Percentiles rank a stretch among this genome's conserved stretches.
phyloP scores from a whole-genome alignment of 768 basidiomycete genomes.

The Tricholoma matsutake region DNA sequence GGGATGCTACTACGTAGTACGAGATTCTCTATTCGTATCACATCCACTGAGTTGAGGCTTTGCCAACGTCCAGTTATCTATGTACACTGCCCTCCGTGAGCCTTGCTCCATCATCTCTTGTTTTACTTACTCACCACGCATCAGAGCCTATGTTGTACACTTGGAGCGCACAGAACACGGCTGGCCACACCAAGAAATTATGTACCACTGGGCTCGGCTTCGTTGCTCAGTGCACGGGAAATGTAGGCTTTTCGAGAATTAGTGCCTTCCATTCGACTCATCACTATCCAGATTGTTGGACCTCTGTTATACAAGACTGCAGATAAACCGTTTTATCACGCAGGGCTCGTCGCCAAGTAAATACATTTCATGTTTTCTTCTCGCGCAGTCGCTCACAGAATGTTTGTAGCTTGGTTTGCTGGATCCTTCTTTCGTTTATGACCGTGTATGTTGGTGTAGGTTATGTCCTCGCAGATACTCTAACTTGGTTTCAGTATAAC shows the following conservation, averaged over 20 bases:
- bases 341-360: slow-evolving; percentile 37
- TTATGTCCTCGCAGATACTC: neutral
- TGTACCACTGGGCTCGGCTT: slow-evolving; percentile 42
- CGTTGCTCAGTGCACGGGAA: slow-evolving; percentile 44
- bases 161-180: slow-evolving; percentile 40
- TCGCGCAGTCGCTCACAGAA: neutral
- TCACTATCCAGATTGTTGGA: slow-evolving; percentile 28
- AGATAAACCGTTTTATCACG: slow-evolving; percentile 37
- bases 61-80: slow-evolving; percentile 24
- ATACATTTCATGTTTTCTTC: neutral
- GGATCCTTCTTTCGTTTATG: slow-evolving; percentile 32
- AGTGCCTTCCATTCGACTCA: neutral
- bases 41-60: neutral
- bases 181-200: slow-evolving; percentile 41
- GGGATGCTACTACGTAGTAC: slow-evolving; percentile 39
- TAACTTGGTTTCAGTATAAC: slow-evolving; percentile 24
- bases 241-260: slow-evolving; percentile 23
- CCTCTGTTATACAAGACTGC: slow-evolving; percentile 35
- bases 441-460: slow-evolving; percentile 26
- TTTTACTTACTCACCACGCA: neutral
- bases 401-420: slow-evolving; percentile 34
- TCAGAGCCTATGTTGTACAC: slow-evolving; percentile 39
- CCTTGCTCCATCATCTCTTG: neutral
- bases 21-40: slow-evolving; percentile 2
- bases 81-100: slow-evolving; percentile 34